A percentile compares a stretch with the other conserved stretches of the same genome.
These are phyloP conservation scores for Tuber melanosporum DNA, from an alignment of 495 filamentous ascomycete species.

Conservation along the genomic window DNA sequence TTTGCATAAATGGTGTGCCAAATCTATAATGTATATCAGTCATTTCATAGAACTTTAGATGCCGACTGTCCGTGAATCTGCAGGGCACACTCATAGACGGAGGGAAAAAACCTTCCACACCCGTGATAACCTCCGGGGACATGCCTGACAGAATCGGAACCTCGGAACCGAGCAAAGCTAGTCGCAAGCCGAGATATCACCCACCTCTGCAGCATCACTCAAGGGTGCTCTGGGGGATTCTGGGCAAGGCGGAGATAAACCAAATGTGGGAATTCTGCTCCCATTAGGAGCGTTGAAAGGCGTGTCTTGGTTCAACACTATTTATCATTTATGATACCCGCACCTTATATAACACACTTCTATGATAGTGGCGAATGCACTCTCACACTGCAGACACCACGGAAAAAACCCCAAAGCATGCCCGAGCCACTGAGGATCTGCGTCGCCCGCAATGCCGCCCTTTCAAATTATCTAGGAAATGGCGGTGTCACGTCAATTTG, in stretches of 20 bases:
- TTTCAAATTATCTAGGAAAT: background rate
- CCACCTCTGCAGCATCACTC: background rate
- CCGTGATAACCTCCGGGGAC: too few relatives aligned
- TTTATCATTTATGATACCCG: background rate
- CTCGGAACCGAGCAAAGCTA: background rate
- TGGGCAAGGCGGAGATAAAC: background rate
- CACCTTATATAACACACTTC: background rate
- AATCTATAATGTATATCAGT: too few relatives aligned
- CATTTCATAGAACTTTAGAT: too few relatives aligned
- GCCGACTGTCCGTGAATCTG: too few relatives aligned
- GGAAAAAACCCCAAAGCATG: background rate
- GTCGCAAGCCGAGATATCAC: background rate
- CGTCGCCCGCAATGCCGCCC: background rate
- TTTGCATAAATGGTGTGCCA: too few relatives aligned
- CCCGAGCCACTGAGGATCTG: background rate
- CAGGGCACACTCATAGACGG: too few relatives aligned
- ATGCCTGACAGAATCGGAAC: background rate
- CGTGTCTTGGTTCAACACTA: background rate
- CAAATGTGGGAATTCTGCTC: background rate
- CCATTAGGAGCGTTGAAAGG: background rate
- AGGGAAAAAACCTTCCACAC: too few relatives aligned
- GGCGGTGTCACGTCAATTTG: background rate
- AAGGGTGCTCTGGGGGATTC: background rate
- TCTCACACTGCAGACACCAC: background rate
- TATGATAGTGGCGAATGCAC: background rate